Conservation (phyloP, 495 filamentous ascomycete species). For the Aspergillus steynii region DNA sequence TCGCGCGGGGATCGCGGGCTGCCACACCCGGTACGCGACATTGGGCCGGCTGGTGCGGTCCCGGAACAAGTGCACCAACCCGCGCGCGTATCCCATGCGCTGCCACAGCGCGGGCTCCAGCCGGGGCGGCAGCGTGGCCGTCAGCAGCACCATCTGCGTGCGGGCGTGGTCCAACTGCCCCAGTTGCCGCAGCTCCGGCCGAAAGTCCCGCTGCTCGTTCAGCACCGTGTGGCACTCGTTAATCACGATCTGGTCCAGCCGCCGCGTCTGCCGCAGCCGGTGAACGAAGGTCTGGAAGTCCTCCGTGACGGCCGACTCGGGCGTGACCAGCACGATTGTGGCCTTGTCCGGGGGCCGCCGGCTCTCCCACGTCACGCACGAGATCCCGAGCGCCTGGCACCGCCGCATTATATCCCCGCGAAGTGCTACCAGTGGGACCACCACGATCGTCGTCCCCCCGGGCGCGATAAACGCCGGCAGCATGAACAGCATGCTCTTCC, state of each 20-base stretch:
- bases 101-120: background rate
- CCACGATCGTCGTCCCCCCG: slow-evolving; percentile 5
- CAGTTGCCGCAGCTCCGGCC: background rate
- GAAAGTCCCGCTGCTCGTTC: background rate
- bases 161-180: background rate
- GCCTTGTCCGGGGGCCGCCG: slow-evolving; percentile 15
- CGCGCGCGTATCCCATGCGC: background rate
- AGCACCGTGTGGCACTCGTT: slow-evolving; percentile 16
- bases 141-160: background rate
- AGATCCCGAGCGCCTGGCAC: slow-evolving; percentile 15
- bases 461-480: slow-evolving; percentile 15
- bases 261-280: slow-evolving; percentile 7
- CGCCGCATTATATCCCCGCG: slow-evolving; percentile 11
- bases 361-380: slow-evolving; percentile 6
- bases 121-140: background rate
- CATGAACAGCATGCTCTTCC: slow-evolving; percentile 30
- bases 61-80: background rate
- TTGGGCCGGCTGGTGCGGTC: background rate
- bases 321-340: slow-evolving; percentile 23
- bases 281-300: slow-evolving; percentile 21
- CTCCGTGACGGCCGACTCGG: slow-evolving; percentile 12
- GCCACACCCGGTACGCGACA: background rate
- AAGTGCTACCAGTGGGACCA: slow-evolving; percentile 19
- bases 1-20: background rate
- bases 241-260: slow-evolving; percentile 22